Conservation (phyloP, 2,329 filamentous ascomycete genomes). For the Geoglossum cookeanum region DNA sequence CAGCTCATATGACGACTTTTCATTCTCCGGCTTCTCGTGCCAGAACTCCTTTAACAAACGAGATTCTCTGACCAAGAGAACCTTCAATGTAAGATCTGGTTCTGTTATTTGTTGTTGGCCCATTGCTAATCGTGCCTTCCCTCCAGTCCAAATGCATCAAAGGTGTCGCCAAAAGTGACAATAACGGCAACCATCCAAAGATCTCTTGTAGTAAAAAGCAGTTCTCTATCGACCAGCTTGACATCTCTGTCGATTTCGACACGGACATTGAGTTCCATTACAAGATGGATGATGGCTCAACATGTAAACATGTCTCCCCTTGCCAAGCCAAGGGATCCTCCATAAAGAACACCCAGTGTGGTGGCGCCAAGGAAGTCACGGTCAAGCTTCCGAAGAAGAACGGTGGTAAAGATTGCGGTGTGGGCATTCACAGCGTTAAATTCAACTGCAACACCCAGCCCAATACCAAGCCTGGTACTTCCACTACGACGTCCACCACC, state of each 20-base stretch:
- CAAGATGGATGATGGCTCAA: conserved; percentile 62
- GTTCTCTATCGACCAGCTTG: conserved; percentile 60
- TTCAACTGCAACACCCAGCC: conserved; percentile 44
- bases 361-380: conserved; percentile 67
- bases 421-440: conserved; percentile 54
- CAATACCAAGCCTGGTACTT: background rate
- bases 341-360: conserved; percentile 72
- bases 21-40: conserved; percentile 57
- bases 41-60: conserved; percentile 40
- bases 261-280: conserved; percentile 73
- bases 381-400: conserved; percentile 41
- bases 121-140: conserved; percentile 20
- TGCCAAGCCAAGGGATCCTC: conserved; percentile 50
- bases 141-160: conserved; percentile 40
- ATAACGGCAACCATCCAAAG: background rate
- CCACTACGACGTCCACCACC: background rate
- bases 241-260: conserved; percentile 56
- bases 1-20: conserved; percentile 48
- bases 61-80: conserved; percentile 29
- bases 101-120: too few species aligned
- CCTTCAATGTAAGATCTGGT: conserved; percentile 8
- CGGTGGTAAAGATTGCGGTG: conserved; percentile 40
- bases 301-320: conserved; percentile 56
- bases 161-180: background rate
- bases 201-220: conserved; percentile 16